A percentile compares a stretch with the other conserved stretches of the same genome.
These are phyloP conservation scores for Patellifolia procumbens DNA, from an alignment of 179 eudicot genomes.

Conservation along the genomic window DNA sequence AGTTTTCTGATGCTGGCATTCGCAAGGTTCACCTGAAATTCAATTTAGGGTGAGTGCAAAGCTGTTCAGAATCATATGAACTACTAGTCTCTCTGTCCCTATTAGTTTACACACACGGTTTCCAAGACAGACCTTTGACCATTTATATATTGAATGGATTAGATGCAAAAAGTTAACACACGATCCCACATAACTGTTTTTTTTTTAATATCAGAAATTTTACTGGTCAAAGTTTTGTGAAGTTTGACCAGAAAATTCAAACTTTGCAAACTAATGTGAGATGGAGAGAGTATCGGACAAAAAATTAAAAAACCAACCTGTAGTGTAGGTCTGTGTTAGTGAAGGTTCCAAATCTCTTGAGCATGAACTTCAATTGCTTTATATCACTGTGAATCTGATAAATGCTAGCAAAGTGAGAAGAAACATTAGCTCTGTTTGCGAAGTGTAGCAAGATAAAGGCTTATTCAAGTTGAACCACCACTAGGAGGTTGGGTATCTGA, in stretches of 20 bases:
- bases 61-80: neutral
- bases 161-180: no score
- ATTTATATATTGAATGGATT: no score
- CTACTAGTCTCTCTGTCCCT: no score
- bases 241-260: no score
- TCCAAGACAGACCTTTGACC: no score
- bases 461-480: neutral
- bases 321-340: neutral
- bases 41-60: slow-evolving; percentile 65
- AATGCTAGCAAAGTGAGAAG: neutral
- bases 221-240: no score
- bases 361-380: neutral
- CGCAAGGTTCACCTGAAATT: slow-evolving; percentile 77
- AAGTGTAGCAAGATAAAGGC: neutral
- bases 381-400: neutral
- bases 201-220: no score
- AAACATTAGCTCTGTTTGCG: neutral
- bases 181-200: no score
- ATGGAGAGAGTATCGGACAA: no score
- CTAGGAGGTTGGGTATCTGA: neutral
- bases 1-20: slow-evolving; percentile 43
- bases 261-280: no score
- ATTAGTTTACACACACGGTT: no score
- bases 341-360: neutral
- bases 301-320: neutral